Conservation (phyloP, 2,329 filamentous ascomycete species). For the Nemania diffusa region DNA sequence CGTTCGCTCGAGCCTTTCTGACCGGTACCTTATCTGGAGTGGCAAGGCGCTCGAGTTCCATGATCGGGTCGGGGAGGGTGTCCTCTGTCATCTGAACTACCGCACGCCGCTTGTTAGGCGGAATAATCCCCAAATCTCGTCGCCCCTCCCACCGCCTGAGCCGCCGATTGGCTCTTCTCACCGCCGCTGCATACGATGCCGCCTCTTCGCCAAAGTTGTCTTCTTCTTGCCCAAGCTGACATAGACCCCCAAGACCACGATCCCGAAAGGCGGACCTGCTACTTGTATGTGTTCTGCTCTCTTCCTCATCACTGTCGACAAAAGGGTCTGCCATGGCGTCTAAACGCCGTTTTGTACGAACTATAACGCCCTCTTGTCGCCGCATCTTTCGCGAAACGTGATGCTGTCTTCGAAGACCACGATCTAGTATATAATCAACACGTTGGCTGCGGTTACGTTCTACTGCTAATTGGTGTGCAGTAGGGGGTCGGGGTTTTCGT, state of each 20-base stretch:
- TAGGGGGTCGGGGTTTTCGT: slow-evolving; percentile 77
- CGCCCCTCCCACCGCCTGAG: slow-evolving; percentile 74
- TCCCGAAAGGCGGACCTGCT: slow-evolving; percentile 61
- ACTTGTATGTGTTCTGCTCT: slow-evolving; percentile 48
- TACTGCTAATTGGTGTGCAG: slow-evolving; percentile 83
- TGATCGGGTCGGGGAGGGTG: slow-evolving; percentile 31
- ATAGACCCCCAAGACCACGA: slow-evolving; percentile 71
- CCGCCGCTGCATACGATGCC: slow-evolving; percentile 71
- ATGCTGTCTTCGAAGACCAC: slow-evolving; percentile 75
- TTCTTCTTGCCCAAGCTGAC: slow-evolving; percentile 67
- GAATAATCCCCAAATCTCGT: slow-evolving; percentile 59
- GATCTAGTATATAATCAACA: slow-evolving; percentile 83
- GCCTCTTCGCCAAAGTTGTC: slow-evolving; percentile 84
- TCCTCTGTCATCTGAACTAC: slow-evolving; percentile 32
- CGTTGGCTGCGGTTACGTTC: slow-evolving; percentile 81
- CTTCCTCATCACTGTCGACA: slow-evolving; percentile 72
- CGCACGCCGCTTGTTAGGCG: slow-evolving; percentile 56
- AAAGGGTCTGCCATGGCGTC: slow-evolving; percentile 66
- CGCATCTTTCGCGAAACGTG: slow-evolving; percentile 70
- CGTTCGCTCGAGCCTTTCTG: slow-evolving; percentile 47
- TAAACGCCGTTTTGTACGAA: slow-evolving; percentile 73
- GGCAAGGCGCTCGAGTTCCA: slow-evolving; percentile 32
- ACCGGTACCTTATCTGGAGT: slow-evolving; percentile 38
- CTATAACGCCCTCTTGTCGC: slow-evolving; percentile 72
- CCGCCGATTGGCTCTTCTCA: slow-evolving; percentile 71